phyloP scores from a whole-genome alignment of 495 filamentous ascomycete genomes.

The Hypoxylon subgilvum region DNA sequence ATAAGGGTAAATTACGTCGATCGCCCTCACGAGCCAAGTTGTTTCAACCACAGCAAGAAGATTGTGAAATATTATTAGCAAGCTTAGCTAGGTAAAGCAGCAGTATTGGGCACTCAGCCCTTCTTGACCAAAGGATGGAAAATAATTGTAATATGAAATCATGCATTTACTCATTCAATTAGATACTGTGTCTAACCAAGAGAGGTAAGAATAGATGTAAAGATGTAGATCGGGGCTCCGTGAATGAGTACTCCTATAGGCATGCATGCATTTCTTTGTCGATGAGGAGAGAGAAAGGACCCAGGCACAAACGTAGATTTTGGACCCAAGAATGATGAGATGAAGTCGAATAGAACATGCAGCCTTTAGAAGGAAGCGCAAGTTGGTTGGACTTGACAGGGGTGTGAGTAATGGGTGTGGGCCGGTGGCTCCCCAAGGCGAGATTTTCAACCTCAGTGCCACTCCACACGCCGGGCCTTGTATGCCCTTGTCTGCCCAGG shows the following conservation, averaged over 20 bases:
- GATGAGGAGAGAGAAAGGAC: slow-evolving; percentile 2
- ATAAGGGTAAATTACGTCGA: neutral
- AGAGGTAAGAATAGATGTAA: slow-evolving; percentile 8
- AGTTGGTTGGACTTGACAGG: slow-evolving; percentile 46
- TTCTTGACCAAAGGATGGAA: slow-evolving; percentile 12
- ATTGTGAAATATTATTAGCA: slow-evolving; percentile 24
- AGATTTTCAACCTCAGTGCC: slow-evolving; percentile 41
- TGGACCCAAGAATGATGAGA: slow-evolving; percentile 43
- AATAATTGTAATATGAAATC: too few species aligned
- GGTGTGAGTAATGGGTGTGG: slow-evolving; percentile 32
- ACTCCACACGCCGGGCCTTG: slow-evolving; percentile 35
- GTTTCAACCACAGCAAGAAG: slow-evolving; percentile 17
- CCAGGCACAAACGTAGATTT: slow-evolving; percentile 14
- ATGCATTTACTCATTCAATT: slow-evolving; percentile 12
- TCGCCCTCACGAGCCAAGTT: neutral
- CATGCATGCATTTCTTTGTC: slow-evolving; percentile 15
- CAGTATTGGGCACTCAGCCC: neutral
- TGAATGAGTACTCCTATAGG: neutral
- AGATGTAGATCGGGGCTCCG: neutral
- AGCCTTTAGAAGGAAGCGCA: slow-evolving; percentile 41
- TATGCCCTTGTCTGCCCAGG: neutral
- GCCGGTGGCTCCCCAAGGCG: slow-evolving; percentile 34
- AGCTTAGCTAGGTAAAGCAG: slow-evolving; percentile 23
- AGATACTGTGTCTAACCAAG: slow-evolving; percentile 4
- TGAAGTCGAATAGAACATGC: slow-evolving; percentile 47